These are phyloP conservation scores for Lasiodiplodia sp. DNA, from an alignment of 2,329 filamentous ascomycete genomes.

Conservation along the genomic window DNA sequence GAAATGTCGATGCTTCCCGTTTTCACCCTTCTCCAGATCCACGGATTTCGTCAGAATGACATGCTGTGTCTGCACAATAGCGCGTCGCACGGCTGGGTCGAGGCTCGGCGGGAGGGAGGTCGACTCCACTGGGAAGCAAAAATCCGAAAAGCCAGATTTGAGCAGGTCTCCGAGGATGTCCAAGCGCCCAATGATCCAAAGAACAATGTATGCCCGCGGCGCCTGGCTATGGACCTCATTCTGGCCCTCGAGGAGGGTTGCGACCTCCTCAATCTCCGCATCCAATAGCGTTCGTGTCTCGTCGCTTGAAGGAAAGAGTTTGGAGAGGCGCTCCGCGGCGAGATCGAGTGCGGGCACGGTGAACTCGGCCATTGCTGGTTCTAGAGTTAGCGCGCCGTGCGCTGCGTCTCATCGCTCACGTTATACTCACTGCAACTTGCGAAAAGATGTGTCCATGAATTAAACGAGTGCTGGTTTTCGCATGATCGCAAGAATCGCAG, in stretches of 20 bases:
- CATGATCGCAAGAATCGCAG: too few species aligned
- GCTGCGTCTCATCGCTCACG: too few species aligned
- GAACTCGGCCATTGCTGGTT: too few species aligned
- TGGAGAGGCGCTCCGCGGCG: neutral
- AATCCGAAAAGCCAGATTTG: slow-evolving; percentile 36
- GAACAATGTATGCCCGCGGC: slow-evolving; percentile 40
- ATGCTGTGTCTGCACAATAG: slow-evolving; percentile 36
- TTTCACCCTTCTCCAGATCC: slow-evolving; percentile 35
- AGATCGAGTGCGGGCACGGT: neutral
- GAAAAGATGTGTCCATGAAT: too few species aligned
- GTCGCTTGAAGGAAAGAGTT: neutral
- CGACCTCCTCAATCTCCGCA: slow-evolving; percentile 30
- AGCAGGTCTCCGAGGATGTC: slow-evolving; percentile 36
- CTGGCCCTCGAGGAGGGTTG: slow-evolving; percentile 30
- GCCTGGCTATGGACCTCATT: slow-evolving; percentile 23
- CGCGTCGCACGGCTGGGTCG: slow-evolving; percentile 28
- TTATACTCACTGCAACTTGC: too few species aligned
- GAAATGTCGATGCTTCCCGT: slow-evolving; percentile 37
- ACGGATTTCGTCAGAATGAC: slow-evolving; percentile 4
- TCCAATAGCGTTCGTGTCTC: neutral
- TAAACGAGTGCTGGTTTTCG: too few species aligned
- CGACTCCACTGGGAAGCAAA: slow-evolving; percentile 39
- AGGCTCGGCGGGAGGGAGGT: slow-evolving; percentile 35
- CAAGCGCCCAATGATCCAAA: slow-evolving; percentile 37
- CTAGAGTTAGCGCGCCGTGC: neutral